phyloP scores from a whole-genome alignment of 148 eudicot genomes.

The Chenopodium berlandieri region DNA sequence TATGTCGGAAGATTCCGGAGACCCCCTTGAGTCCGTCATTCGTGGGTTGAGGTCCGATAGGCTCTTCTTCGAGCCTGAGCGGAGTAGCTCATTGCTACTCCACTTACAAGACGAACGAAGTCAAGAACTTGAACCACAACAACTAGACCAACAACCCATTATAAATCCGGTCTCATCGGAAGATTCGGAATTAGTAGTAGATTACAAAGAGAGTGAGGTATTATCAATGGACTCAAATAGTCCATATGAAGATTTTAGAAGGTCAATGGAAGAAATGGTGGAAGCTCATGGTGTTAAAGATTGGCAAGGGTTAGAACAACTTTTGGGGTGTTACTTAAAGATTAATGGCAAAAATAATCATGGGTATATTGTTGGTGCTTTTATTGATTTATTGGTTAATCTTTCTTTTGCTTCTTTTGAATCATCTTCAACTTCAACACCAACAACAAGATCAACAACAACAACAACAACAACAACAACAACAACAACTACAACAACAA shows the following conservation, averaged over 20 bases:
- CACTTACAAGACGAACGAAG: background rate
- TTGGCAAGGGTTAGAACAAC: conserved; percentile 61
- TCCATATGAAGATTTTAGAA: conserved; percentile 62
- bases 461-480: background rate
- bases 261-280: conserved; percentile 90
- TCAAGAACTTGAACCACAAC: conserved; percentile 11
- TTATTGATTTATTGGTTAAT: conserved; percentile 60
- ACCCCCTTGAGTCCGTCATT: conserved; percentile 47
- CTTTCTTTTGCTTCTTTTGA: conserved; percentile 23
- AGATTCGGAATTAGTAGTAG: background rate
- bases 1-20: conserved; percentile 27
- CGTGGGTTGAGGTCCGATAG: conserved; percentile 56
- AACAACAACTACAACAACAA: conserved; percentile 8
- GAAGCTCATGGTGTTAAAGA: conserved; percentile 68
- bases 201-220: conserved; percentile 40
- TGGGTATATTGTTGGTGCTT: conserved; percentile 75
- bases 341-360: conserved; percentile 58
- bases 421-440: conserved; percentile 21
- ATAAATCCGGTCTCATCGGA: background rate
- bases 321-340: conserved; percentile 60
- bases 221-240: conserved; percentile 64
- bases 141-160: background rate
- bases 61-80: conserved; percentile 68
- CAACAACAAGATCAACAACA: background rate
- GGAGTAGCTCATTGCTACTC: conserved; percentile 47